Conservation (phyloP, 345 rosid species). For the Camelina hispida region DNA sequence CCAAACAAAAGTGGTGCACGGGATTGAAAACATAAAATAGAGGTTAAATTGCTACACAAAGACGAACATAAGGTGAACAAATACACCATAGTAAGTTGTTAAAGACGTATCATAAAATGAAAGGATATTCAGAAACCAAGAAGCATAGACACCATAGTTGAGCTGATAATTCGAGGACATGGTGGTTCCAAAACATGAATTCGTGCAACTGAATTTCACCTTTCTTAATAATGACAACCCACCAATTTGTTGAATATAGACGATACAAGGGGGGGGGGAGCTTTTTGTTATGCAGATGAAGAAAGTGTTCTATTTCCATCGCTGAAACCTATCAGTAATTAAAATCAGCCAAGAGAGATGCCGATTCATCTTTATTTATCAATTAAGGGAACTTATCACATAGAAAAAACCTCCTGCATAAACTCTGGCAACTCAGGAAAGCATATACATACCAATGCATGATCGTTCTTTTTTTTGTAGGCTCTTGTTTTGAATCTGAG, state of each 20-base stretch:
- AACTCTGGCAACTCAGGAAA: constrained; percentile 92
- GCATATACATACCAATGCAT: too few relatives aligned
- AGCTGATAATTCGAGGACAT: constrained; percentile 21
- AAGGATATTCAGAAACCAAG: too few relatives aligned
- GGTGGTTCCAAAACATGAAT: neutral
- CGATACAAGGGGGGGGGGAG: constrained; percentile 67
- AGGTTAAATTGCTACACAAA: too few relatives aligned
- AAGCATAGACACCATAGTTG: constrained; percentile 33
- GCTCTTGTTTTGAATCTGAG: too few relatives aligned
- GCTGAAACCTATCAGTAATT: constrained; percentile 65
- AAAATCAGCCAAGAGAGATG: constrained; percentile 29
- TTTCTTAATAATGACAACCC: constrained; percentile 37
- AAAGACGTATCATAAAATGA: too few relatives aligned
- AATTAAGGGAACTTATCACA: constrained; percentile 23
- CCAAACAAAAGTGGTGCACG: constrained; percentile 2
- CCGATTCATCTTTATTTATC: constrained; percentile 23
- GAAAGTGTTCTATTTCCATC: constrained; percentile 69
- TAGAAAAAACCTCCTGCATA: constrained; percentile 71
- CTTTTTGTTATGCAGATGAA: constrained; percentile 58
- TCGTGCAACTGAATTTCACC: constrained; percentile 22
- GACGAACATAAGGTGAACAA: too few relatives aligned
- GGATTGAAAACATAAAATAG: neutral
- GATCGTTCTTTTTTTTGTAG: too few relatives aligned
- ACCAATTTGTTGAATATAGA: constrained; percentile 94
- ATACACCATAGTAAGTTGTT: too few relatives aligned